Percentiles rank a stretch among this genome's conserved stretches.
phyloP scores from a whole-genome alignment of 108 stramenopile genomes.

The Aureococcus anophagefferens region DNA sequence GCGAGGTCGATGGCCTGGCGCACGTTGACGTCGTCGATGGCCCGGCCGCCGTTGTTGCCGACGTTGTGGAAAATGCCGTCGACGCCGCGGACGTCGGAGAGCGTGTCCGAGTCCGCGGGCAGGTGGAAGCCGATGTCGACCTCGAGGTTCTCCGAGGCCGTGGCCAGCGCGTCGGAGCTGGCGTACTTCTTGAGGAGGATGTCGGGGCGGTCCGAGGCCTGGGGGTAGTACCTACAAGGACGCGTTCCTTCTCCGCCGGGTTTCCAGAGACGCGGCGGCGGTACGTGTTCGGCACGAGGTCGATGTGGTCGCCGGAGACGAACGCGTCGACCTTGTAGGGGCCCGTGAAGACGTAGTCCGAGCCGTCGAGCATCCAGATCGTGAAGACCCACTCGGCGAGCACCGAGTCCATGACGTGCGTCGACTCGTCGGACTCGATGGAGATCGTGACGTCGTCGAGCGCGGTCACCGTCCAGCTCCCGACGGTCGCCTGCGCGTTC shows the following conservation, averaged over 20 bases:
- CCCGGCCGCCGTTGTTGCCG: background rate
- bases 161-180: constrained; percentile 5
- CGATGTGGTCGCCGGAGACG: background rate
- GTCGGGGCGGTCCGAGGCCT: background rate
- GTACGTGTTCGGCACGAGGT: constrained; percentile 12
- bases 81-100: constrained; percentile 2
- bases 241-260: no score
- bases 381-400: background rate
- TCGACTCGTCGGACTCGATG: no score
- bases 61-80: constrained; percentile 10
- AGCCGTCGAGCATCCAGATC: background rate
- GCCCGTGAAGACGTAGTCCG: constrained; percentile 11
- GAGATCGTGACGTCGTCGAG: no score
- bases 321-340: constrained; percentile 9
- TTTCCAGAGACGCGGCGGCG: background rate
- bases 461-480: no score
- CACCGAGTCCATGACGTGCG: background rate
- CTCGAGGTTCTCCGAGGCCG: constrained; percentile 2
- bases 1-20: constrained; percentile 19
- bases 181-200: constrained; percentile 3
- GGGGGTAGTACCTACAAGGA: no score
- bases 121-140: constrained; percentile 14
- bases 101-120: constrained; percentile 5
- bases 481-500: no score
- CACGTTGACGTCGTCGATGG: background rate